These are phyloP conservation scores for Aspergillus bombycis DNA, from an alignment of 2,329 filamentous ascomycete species.

Conservation along the genomic window DNA sequence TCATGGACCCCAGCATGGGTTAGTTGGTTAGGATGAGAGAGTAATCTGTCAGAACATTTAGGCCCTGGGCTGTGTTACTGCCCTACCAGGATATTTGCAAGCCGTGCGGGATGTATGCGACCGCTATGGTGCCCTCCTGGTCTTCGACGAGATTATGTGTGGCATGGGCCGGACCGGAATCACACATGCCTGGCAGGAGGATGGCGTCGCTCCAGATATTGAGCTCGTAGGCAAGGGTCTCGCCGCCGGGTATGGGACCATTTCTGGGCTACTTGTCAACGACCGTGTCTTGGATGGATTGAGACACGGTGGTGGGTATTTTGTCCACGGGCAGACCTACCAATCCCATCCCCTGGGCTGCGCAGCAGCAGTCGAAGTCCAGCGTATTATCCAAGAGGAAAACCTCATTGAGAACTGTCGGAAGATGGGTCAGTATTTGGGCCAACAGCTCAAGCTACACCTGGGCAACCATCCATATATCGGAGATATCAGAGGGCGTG, in stretches of 20 bases:
- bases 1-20: neutral
- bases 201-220: slow-evolving; percentile 57
- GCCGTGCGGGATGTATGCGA: slow-evolving; percentile 69
- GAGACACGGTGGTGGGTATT: slow-evolving; percentile 35
- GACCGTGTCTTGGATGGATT: slow-evolving; percentile 50
- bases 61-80: slow-evolving; percentile 64
- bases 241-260: slow-evolving; percentile 43
- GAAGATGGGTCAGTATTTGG: slow-evolving; percentile 16
- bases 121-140: slow-evolving; percentile 68
- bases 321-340: slow-evolving; percentile 61
- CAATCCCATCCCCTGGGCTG: slow-evolving; percentile 59
- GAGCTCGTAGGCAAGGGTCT: slow-evolving; percentile 60
- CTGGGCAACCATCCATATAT: slow-evolving; percentile 44
- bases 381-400: slow-evolving; percentile 59
- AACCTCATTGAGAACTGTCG: slow-evolving; percentile 52
- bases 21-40: neutral
- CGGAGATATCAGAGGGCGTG: slow-evolving; percentile 58
- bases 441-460: slow-evolving; percentile 9
- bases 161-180: slow-evolving; percentile 55
- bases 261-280: slow-evolving; percentile 57
- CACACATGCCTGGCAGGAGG: slow-evolving; percentile 56
- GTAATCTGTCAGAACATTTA: neutral
- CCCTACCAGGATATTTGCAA: slow-evolving; percentile 66
- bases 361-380: slow-evolving; percentile 60
- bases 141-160: slow-evolving; percentile 71